These are phyloP conservation scores for Postia placenta DNA, from an alignment of 768 basidiomycete species.

Conservation along the genomic window DNA sequence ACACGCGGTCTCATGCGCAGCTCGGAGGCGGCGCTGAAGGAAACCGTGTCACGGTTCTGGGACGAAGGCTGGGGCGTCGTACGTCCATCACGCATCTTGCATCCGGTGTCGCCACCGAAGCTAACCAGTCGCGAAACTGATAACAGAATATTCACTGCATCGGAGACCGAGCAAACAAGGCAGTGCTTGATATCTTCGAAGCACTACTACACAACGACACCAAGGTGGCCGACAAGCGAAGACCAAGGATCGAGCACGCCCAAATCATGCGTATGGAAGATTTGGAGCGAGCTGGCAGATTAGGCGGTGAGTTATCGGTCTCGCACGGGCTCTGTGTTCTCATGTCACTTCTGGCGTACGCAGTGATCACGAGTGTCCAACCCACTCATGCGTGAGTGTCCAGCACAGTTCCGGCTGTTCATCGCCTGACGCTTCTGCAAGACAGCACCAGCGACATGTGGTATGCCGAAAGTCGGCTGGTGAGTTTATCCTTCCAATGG, in stretches of 20 bases:
- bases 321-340: not conserved
- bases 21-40: constrained; percentile 44
- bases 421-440: not conserved
- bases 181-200: constrained; percentile 82
- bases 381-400: constrained; percentile 79
- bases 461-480: constrained; percentile 82
- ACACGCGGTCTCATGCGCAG: constrained; percentile 65
- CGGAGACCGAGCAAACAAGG: constrained; percentile 81
- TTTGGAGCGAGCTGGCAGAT: constrained; percentile 55
- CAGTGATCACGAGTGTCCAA: constrained; percentile 89
- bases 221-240: constrained; percentile 36
- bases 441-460: constrained; percentile 82
- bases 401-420: constrained; percentile 6
- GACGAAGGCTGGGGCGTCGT: constrained; percentile 82
- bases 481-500: constrained; percentile 22
- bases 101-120: constrained; percentile 1
- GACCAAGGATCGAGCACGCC: constrained; percentile 88
- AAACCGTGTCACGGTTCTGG: constrained; percentile 58
- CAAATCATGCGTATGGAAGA: constrained; percentile 79
- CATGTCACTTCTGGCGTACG: not conserved
- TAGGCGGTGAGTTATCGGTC: constrained; percentile 54
- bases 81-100: constrained; percentile 27
- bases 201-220: constrained; percentile 29
- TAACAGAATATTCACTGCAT: constrained; percentile 82
- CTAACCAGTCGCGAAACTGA: not conserved